Conservation (phyloP, 208 protist species). For the Acanthamoeba healyi region DNA sequence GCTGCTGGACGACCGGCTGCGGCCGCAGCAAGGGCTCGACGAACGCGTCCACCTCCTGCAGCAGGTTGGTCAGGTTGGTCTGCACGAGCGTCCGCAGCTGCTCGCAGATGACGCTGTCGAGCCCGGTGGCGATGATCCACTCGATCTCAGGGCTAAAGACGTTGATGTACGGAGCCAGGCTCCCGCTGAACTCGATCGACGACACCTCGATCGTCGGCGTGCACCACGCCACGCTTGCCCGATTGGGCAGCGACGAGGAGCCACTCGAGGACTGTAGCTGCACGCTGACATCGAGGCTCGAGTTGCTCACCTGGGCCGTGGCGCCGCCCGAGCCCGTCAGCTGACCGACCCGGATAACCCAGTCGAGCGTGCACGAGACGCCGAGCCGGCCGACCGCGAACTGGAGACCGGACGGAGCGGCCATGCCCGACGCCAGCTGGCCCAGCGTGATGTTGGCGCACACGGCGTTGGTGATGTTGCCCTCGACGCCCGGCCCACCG, state of each 20-base stretch:
- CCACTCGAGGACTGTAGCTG: neutral
- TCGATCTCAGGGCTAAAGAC: neutral
- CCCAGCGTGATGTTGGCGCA: slow-evolving; percentile 46
- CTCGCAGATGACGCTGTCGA: neutral
- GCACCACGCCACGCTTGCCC: neutral
- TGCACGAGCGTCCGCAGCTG: neutral
- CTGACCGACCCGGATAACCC: neutral
- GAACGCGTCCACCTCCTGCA: neutral
- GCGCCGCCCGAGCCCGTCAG: neutral
- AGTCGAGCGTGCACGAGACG: slow-evolving; percentile 7
- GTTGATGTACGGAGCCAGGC: neutral
- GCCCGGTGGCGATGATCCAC: neutral
- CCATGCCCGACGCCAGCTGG: neutral
- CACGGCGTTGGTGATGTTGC: slow-evolving; percentile 15
- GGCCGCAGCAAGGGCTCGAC: neutral
- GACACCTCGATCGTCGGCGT: neutral
- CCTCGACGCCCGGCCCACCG: neutral
- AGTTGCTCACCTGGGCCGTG: neutral
- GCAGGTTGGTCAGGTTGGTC: slow-evolving; percentile 40
- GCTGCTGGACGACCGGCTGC: neutral
- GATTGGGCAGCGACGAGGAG: neutral
- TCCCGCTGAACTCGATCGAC: neutral
- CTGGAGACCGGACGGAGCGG: neutral
- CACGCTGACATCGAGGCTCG: neutral
- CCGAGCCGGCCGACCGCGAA: slow-evolving; percentile 1